Evolutionary conservation across 169 alveolate genomes (phyloP).

Genomic region (Plasmodium chabaudi): DNA sequence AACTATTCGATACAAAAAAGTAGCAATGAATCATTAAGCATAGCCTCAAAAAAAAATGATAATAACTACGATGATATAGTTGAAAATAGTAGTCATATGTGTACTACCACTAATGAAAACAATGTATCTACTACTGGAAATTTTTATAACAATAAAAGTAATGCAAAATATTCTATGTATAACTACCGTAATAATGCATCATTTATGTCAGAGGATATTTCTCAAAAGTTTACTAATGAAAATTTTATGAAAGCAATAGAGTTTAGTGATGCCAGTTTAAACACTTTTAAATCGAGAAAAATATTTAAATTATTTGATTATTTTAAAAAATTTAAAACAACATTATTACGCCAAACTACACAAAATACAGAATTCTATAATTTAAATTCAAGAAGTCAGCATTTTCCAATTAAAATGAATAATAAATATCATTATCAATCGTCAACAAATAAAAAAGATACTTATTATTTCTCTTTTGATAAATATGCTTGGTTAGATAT

Average conservation of each 20-base stretch:
- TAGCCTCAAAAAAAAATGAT: neutral
- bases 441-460: slow-evolving; percentile 28
- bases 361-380: slow-evolving; percentile 28
- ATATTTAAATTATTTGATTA: slow-evolving; percentile 40
- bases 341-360: slow-evolving; percentile 33
- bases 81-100: neutral
- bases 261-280: slow-evolving; percentile 72
- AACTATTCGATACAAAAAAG: neutral
- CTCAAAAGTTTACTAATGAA: slow-evolving; percentile 46
- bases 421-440: neutral
- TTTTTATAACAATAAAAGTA: neutral
- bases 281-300: slow-evolving; percentile 60
- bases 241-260: slow-evolving; percentile 56
- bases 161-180: slow-evolving; percentile 5
- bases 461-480: slow-evolving; percentile 72
- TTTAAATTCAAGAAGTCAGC: slow-evolving; percentile 24
- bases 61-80: neutral
- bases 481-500: slow-evolving; percentile 88
- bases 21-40: neutral
- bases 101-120: no score
- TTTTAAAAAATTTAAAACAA: slow-evolving; percentile 38
- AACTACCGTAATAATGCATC: slow-evolving; percentile 41
- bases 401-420: slow-evolving; percentile 29
- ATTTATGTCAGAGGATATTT: slow-evolving; percentile 28
- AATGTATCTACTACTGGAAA: neutral